phyloP scores from a whole-genome alignment of 1,284 basidiomycete species.

The Agaricales sp. region DNA sequence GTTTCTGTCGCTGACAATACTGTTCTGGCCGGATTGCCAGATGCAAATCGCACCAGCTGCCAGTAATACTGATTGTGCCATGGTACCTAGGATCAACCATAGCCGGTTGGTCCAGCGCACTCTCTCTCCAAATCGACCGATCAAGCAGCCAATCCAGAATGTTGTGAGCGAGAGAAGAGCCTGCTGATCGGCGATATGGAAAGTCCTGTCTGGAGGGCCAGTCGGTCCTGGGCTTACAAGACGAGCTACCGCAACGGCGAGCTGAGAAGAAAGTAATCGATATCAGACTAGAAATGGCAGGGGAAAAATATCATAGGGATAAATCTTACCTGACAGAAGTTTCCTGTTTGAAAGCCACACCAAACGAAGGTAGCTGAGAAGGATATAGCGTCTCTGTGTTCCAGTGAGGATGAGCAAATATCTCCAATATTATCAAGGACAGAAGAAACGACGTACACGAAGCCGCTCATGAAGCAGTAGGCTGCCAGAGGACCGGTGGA shows the following conservation, averaged over 20 bases:
- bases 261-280: constrained; percentile 19
- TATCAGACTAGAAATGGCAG: constrained; percentile 7
- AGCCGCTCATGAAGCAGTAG: constrained; percentile 84
- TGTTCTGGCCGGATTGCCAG: constrained; percentile 51
- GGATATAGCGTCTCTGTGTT: constrained; percentile 6
- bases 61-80: constrained; percentile 66
- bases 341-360: constrained; percentile 83
- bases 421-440: background rate
- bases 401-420: background rate
- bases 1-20: constrained; percentile 41
- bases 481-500: constrained; percentile 53
- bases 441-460: constrained; percentile 43
- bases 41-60: constrained; percentile 61
- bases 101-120: constrained; percentile 61
- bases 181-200: constrained; percentile 73
- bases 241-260: constrained; percentile 51
- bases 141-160: constrained; percentile 63
- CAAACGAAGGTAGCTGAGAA: constrained; percentile 62
- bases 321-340: constrained; percentile 34
- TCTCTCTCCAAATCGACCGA: constrained; percentile 59
- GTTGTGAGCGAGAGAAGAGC: constrained; percentile 67
- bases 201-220: constrained; percentile 37
- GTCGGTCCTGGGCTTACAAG: constrained; percentile 47
- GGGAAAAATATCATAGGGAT: constrained; percentile 20
- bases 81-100: constrained; percentile 66